Base-by-base conservation (phyloP, 2,329 filamentous ascomycete species). In the Didymella exigua region DNA sequence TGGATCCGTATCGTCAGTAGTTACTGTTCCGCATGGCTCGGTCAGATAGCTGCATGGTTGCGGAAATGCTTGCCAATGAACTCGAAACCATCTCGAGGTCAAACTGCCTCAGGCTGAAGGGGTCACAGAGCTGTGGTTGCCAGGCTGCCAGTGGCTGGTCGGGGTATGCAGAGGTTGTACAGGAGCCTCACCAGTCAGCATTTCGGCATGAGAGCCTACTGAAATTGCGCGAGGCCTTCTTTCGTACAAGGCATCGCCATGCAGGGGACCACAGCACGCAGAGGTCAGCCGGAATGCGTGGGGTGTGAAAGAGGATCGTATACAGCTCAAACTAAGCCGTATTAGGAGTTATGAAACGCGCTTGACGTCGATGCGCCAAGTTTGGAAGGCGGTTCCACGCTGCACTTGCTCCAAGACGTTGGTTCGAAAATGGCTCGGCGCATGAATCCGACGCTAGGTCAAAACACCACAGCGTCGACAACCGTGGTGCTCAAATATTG, bases 391-490 rank as follows among this genome's bases (percentile, higher is more conserved):
- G 44, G 44, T 31, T 42, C 46, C 40, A 43, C 24, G 29, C 48
- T 27, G 48, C 42, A 41, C 42, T 27, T 42, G 23, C 46, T 41
- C 49, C 42, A 45, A 33, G 26, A 33, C 18, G 33, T 33, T 34
- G 51, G 52, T 33, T 31, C 21, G 30, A 31, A 49, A 54, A 54
- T 48, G 49, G 44, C 40, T 45, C 52, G 52, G 45, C 43, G 42
- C 52, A 47, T 55, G 18, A 56, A 58, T 37, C 27, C 48, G 37
- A 44, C 49, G 46, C 24, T n/a, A 46, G 43, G 54, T 33, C 55
- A 56, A 63, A 63, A 63, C 60, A 63, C 51, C 58, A 59, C 47
- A 19, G 53, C 55, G 27, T 52, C 49, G 45, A 38, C 43, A 36
- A 40, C 43, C 46, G 38, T 49, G 44, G 48, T 36, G 49, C 49